Evolutionary conservation across 2,329 filamentous ascomycete species (phyloP).

Genomic region (Penicillium sp.): DNA sequence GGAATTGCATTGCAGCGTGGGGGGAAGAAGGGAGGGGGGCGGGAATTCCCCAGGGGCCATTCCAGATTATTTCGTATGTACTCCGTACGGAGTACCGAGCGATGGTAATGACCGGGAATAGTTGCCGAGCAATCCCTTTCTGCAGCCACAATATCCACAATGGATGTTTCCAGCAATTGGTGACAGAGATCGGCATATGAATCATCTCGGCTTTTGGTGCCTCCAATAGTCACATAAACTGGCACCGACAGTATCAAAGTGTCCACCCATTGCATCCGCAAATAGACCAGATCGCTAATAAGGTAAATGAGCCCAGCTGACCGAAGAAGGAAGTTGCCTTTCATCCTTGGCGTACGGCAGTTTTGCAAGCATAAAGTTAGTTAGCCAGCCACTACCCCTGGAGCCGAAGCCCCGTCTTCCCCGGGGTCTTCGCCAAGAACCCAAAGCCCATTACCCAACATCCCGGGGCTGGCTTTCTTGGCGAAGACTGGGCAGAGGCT

Average conservation of each 20-base stretch:
- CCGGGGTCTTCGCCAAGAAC: neutral
- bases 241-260: neutral
- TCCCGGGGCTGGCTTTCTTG: neutral
- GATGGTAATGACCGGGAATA: neutral
- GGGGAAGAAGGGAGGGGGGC: neutral
- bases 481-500: neutral
- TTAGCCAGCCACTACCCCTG: neutral
- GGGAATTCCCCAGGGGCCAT: neutral
- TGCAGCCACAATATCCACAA: neutral
- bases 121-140: neutral
- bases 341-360: neutral
- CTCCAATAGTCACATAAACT: neutral
- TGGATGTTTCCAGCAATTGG: neutral
- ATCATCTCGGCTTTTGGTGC: neutral
- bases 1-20: neutral
- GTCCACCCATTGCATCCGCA: too few species aligned
- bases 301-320: too few species aligned
- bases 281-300: too few species aligned
- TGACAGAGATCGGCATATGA: neutral
- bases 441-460: neutral
- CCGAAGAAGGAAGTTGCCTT: neutral
- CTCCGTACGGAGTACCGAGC: neutral
- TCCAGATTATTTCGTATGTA: too few species aligned
- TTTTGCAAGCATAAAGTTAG: neutral
- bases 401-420: neutral